Evolutionary conservation across 371 early-diverging fungal species (phyloP).

Genomic region (Umbelopsis sp.): DNA sequence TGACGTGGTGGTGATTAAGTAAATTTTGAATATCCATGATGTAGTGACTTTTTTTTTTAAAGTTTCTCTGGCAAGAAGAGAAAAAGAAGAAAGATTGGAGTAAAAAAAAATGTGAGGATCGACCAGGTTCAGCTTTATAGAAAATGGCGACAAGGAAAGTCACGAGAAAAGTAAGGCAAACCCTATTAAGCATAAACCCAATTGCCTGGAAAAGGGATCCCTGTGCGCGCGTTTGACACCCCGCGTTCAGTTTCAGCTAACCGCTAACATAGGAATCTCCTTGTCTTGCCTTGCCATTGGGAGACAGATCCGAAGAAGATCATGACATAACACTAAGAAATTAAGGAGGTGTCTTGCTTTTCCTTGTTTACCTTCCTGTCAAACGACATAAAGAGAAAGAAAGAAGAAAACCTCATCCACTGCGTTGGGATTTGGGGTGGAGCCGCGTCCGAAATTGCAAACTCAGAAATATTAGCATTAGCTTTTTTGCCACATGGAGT

Average conservation of each 20-base stretch:
- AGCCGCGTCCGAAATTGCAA: slow-evolving; percentile 7
- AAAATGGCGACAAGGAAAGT: not conserved
- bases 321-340: slow-evolving; percentile 5
- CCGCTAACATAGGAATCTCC: not conserved
- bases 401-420: not conserved
- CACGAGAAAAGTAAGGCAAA: not conserved
- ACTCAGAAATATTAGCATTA: slow-evolving; percentile 1
- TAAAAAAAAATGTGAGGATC: not conserved
- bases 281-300: not conserved
- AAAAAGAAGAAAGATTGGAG: not conserved
- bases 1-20: slow-evolving; percentile 38
- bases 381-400: too few species aligned
- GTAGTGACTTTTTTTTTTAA: not conserved
- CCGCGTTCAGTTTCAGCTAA: slow-evolving; percentile 12
- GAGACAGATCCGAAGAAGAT: slow-evolving; percentile 9
- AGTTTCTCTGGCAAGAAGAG: not conserved
- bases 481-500: slow-evolving; percentile 19
- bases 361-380: not conserved
- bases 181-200: slow-evolving; percentile 13
- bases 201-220: not conserved
- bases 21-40: slow-evolving; percentile 52
- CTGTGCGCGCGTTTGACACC: slow-evolving; percentile 16
- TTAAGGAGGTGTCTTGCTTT: not conserved
- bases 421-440: not conserved
- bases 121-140: slow-evolving; percentile 7